phyloP scores from a whole-genome alignment of 257 asterid genomes.

The Nyctanthes arbortristis region DNA sequence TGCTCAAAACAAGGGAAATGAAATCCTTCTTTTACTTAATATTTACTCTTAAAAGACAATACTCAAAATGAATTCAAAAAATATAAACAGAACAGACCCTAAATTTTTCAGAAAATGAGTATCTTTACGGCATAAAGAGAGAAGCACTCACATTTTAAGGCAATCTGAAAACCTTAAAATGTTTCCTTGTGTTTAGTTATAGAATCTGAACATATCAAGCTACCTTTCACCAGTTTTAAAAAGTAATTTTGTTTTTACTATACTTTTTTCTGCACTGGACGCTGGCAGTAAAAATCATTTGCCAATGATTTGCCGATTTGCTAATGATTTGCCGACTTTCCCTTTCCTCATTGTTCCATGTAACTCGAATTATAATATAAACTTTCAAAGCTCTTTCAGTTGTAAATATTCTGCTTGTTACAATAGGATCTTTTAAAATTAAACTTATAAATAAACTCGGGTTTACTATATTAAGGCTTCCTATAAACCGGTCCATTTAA shows the following conservation, averaged over 20 bases:
- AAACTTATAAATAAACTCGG: neutral
- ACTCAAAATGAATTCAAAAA: too few relatives aligned
- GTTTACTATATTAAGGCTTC: neutral
- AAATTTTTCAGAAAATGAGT: too few relatives aligned
- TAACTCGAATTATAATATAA: too few relatives aligned
- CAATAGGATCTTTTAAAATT: neutral
- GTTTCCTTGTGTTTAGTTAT: constrained; percentile 5
- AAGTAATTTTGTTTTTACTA: neutral
- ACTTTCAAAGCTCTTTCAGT: neutral
- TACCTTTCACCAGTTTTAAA: neutral
- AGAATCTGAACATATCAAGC: neutral
- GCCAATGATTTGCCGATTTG: too few relatives aligned
- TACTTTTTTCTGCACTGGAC: neutral
- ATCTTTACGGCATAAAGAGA: constrained; percentile 6
- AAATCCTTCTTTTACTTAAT: too few relatives aligned
- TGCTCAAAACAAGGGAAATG: too few relatives aligned
- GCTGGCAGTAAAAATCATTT: neutral
- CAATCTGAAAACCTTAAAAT: neutral
- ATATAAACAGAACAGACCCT: too few relatives aligned
- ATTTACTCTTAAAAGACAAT: too few relatives aligned
- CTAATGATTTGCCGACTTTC: neutral
- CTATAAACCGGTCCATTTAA: neutral
- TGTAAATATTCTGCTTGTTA: neutral
- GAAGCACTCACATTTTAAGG: neutral
- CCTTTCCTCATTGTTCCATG: neutral